A percentile compares a stretch with the other conserved stretches of the same genome.
These are phyloP conservation scores for Mortierella sp. DNA, from an alignment of 371 early-diverging fungal genomes.

Conservation along the genomic window DNA sequence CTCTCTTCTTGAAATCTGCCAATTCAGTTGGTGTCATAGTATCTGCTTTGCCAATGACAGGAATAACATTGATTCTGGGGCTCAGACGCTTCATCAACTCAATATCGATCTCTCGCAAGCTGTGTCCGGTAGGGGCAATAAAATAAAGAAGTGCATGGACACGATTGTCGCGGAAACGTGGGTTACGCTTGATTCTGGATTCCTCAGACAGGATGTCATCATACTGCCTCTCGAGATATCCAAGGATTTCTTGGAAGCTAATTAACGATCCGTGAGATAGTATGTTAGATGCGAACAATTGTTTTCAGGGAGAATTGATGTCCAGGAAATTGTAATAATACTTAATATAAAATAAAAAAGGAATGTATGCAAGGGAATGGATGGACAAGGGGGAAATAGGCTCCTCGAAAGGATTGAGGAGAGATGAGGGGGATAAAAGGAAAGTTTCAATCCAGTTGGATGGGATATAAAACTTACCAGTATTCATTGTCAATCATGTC, in stretches of 20 bases:
- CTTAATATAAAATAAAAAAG: neutral
- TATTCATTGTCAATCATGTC: conserved; percentile 89
- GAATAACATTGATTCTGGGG: conserved; percentile 95
- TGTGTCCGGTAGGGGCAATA: conserved; percentile 97
- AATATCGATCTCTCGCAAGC: conserved; percentile 96
- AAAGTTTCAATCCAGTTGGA: neutral
- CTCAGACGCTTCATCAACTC: conserved; percentile 96
- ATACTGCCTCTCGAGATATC: conserved; percentile 94
- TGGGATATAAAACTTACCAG: conserved; percentile 59
- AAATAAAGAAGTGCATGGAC: conserved; percentile 98
- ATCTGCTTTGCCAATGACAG: conserved; percentile 88
- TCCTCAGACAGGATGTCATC: conserved; percentile 97
- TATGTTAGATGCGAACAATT: no score
- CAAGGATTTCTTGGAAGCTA: conserved; percentile 87
- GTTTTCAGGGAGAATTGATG: no score
- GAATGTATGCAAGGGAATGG: conserved; percentile 9
- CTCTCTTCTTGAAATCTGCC: conserved; percentile 87
- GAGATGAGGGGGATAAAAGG: neutral
- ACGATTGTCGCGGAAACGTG: conserved; percentile 96
- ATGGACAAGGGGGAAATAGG: conserved; percentile 10
- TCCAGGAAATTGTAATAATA: no score
- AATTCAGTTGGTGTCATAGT: conserved; percentile 82
- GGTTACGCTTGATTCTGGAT: conserved; percentile 93
- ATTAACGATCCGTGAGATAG: neutral
- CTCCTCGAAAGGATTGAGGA: neutral